phyloP scores from a whole-genome alignment of 371 early-diverging fungal genomes.

The Sporodiniella umbellata region DNA sequence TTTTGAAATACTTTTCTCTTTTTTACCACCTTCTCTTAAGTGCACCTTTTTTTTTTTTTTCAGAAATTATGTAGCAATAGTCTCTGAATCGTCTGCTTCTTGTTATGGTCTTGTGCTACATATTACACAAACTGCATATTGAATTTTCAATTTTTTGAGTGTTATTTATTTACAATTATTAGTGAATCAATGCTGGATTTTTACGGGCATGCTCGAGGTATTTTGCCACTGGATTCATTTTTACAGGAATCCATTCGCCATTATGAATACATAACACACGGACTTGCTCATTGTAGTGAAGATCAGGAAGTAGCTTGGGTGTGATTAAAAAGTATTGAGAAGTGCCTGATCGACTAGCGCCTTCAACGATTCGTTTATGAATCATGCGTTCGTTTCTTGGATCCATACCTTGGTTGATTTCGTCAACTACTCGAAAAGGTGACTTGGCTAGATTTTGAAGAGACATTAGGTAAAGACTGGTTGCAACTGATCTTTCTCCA shows the following conservation, averaged over 20 bases:
- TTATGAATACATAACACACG: conserved; percentile 93
- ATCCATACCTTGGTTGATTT: conserved; percentile 99
- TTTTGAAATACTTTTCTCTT: too few relatives aligned
- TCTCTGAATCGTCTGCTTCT: neutral
- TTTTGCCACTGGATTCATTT: conserved; percentile 28
- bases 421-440: conserved; percentile 99
- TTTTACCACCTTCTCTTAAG: too few relatives aligned
- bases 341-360: conserved; percentile 60
- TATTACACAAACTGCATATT: neutral
- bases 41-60: neutral
- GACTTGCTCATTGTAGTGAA: conserved; percentile 93
- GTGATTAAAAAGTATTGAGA: conserved; percentile 98
- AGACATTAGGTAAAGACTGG: conserved; percentile 96
- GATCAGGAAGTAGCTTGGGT: conserved; percentile 96
- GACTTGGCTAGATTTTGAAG: conserved; percentile 85
- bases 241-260: conserved; percentile 83
- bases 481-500: conserved; percentile 95
- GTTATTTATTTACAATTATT: neutral
- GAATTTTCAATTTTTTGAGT: too few relatives aligned
- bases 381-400: conserved; percentile 96
- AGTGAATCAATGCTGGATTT: neutral
- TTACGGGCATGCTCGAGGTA: conserved; percentile 25
- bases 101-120: neutral
- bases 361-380: conserved; percentile 88
- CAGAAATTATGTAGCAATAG: neutral